These are phyloP conservation scores for Saksenaea oblongispora DNA, from an alignment of 371 early-diverging fungal genomes.

Conservation along the genomic window DNA sequence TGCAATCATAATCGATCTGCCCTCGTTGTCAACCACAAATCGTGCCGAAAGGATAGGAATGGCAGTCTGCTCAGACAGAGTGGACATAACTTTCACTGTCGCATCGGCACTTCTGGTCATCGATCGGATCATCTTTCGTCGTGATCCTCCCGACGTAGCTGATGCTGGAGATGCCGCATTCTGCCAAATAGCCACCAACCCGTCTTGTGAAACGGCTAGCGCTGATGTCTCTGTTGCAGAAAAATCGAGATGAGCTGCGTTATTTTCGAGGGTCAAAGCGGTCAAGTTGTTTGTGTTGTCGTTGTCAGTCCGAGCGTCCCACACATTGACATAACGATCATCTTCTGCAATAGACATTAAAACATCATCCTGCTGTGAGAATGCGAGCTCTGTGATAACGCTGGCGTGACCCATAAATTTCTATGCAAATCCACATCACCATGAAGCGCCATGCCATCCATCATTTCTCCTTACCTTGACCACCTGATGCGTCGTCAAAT, in stretches of 20 bases:
- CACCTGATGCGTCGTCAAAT: conserved; percentile 48
- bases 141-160: conserved; percentile 25
- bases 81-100: conserved; percentile 51
- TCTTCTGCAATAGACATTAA: conserved; percentile 71
- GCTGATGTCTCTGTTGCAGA: conserved; percentile 54
- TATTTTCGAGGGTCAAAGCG: conserved; percentile 67
- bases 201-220: conserved; percentile 74
- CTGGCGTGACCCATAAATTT: conserved; percentile 79
- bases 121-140: conserved; percentile 60
- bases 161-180: conserved; percentile 42
- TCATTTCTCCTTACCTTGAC: conserved; percentile 38
- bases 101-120: conserved; percentile 66
- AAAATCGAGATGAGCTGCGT: conserved; percentile 55
- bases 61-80: conserved; percentile 30
- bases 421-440: conserved; percentile 16
- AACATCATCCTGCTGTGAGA: conserved; percentile 60
- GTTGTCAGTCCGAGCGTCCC: conserved; percentile 64
- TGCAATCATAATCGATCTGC: conserved; percentile 63
- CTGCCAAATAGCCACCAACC: conserved; percentile 73
- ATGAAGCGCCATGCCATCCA: not conserved
- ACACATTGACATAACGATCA: conserved; percentile 79
- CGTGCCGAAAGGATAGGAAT: conserved; percentile 69
- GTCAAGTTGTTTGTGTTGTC: conserved; percentile 54
- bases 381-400: conserved; percentile 55
- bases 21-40: conserved; percentile 51